Evolutionary conservation across 106 monocot genomes (phyloP), one percentile per base, ranked within the genome.

Genomic region (Apostasia shenzhenica): DNA sequence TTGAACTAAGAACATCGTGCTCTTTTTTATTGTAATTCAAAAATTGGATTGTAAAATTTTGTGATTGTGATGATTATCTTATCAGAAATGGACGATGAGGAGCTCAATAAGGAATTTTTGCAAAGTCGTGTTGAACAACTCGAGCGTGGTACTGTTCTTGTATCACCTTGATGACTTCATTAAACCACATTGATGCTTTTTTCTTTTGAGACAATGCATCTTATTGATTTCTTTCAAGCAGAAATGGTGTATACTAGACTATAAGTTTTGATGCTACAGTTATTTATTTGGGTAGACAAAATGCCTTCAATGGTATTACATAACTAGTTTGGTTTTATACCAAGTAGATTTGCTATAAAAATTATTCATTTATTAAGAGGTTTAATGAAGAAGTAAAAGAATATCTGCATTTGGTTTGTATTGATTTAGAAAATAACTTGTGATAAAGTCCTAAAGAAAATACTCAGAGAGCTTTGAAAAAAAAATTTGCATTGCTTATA

Each of bases 61-160:
- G 26, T 26, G 26, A 26, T 26, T 72, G 2, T 59, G 14, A 8
- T 48, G 49, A 57, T 67, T 43, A 51, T 65, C 6, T 46, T 57
- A 26, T 56, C 57, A 84, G 75, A 54, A 59, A 84, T 84, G 88
- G 81, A 84, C 41, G 81, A 75, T 41, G 61, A 73, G 67, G 57
- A 46, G 73, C 70, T 54, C 54, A 72, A 38, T 55, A 75, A 48
- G 63, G 84, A 76, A 64, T 42, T 66, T 41, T 67, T 84, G 66
- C 70, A 37, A 46, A 59, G 45, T 61, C 81, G 71, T 40, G 71
- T 84, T 8, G 84, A 84, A 57, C 78, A 88, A 61, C 81, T 88
- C 13, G 77, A 87, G 47, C 83, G 54, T 70, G 87, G 87, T 87
- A 80, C 65, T 64, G 2, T 67, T 70, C 37, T 63, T 45, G 12